Evolutionary conservation across 352 stramenopile species (phyloP).

Genomic region (Phytophthora agathidicida): DNA sequence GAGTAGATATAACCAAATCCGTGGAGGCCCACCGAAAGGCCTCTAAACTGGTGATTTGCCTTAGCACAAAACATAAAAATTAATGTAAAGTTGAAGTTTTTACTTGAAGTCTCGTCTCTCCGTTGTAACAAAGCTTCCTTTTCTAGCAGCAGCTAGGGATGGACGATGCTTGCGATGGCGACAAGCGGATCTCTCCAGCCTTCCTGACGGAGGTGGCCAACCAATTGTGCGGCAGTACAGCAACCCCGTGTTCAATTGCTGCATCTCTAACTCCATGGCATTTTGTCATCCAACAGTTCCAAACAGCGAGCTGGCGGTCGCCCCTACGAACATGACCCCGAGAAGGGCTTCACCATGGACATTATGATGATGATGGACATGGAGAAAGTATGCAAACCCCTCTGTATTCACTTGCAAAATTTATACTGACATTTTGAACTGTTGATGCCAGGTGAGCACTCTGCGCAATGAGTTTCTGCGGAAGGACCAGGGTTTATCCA

Average conservation of each 20-base stretch:
- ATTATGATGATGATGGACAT: conserved; percentile 94
- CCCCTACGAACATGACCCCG: conserved; percentile 75
- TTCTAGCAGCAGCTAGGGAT: no score
- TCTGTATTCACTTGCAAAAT: not conserved
- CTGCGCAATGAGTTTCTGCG: conserved; percentile 86
- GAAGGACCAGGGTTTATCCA: conserved; percentile 79
- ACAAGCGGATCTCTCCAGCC: conserved; percentile 30
- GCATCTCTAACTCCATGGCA: not conserved
- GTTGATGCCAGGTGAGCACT: conserved; percentile 59
- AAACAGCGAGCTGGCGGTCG: conserved; percentile 22
- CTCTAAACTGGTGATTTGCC: not conserved
- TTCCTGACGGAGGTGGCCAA: conserved; percentile 42
- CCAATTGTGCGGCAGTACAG: conserved; percentile 21
- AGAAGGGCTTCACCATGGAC: conserved; percentile 90
- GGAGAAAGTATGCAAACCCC: conserved; percentile 60
- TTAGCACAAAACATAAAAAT: not conserved
- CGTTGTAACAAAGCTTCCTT: no score
- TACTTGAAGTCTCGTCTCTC: no score
- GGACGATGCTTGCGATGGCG: conserved; percentile 11
- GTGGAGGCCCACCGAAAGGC: not conserved
- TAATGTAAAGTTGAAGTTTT: no score
- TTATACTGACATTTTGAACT: conserved; percentile 5
- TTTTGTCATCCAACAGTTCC: conserved; percentile 6
- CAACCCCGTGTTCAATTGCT: not conserved
- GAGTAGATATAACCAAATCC: not conserved